Conservation (phyloP, 2,329 filamentous ascomycete genomes). For the Phialophora macrospora region DNA sequence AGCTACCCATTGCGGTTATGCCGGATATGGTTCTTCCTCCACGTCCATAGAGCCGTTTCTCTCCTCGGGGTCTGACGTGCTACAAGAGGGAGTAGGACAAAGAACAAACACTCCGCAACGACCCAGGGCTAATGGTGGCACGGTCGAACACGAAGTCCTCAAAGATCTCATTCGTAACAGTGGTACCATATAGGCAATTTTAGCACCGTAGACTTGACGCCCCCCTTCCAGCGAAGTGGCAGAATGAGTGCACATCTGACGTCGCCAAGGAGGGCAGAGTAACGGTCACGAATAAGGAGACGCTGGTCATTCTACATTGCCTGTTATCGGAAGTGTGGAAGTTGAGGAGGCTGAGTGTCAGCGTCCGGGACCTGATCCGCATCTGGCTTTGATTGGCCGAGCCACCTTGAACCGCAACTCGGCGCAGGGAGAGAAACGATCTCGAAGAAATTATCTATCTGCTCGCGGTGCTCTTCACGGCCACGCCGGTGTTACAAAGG, state of each 20-base stretch:
- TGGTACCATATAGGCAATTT: neutral
- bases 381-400: neutral
- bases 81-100: neutral
- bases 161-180: neutral
- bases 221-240: neutral
- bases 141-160: neutral
- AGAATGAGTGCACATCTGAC: neutral
- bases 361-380: neutral
- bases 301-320: neutral
- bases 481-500: neutral
- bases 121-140: neutral
- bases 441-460: slow-evolving; percentile 1
- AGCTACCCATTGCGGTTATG: neutral
- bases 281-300: neutral
- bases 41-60: neutral
- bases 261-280: neutral
- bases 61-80: too few relatives aligned
- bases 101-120: neutral
- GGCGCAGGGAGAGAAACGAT: neutral
- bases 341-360: neutral
- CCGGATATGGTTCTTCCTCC: neutral
- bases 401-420: neutral
- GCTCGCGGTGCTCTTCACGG: neutral
- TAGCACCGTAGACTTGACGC: neutral
- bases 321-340: neutral